These are phyloP conservation scores for Magnaporthiopsis poae DNA, from an alignment of 2,329 filamentous ascomycete genomes.

Conservation along the genomic window DNA sequence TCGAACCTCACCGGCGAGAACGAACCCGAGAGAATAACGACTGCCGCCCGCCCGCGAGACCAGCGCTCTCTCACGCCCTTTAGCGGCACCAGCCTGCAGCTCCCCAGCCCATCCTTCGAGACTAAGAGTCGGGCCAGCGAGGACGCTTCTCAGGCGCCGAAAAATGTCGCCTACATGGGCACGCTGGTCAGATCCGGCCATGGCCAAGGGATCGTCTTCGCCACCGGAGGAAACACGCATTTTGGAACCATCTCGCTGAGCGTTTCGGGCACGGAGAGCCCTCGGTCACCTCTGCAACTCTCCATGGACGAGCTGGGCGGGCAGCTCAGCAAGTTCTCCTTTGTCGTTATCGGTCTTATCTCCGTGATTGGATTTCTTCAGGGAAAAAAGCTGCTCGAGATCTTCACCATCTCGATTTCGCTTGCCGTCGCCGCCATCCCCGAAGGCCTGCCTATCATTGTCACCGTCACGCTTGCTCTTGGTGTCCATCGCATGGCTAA, in stretches of 20 bases:
- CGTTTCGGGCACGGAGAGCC: conserved; percentile 88
- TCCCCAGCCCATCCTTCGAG: conserved; percentile 32
- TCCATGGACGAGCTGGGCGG: conserved; percentile 97
- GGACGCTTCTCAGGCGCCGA: conserved; percentile 61
- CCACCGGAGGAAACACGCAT: conserved; percentile 84
- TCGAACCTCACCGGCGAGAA: conserved; percentile 97
- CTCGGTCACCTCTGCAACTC: conserved; percentile 81
- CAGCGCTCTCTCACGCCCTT: conserved; percentile 16
- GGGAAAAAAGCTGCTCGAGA: conserved; percentile 80
- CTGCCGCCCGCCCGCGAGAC: conserved; percentile 42
- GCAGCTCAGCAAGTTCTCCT: conserved; percentile 92
- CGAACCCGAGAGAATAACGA: conserved; percentile 73
- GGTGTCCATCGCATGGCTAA: conserved; percentile 95
- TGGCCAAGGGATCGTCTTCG: conserved; percentile 93
- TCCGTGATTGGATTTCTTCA: conserved; percentile 83
- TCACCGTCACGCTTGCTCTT: conserved; percentile 88
- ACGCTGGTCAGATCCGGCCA: conserved; percentile 90
- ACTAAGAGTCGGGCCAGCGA: conserved; percentile 50
- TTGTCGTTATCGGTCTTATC: conserved; percentile 86
- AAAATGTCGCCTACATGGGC: conserved; percentile 97
- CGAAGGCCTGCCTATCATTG: conserved; percentile 92
- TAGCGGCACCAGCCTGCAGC: conserved; percentile 21
- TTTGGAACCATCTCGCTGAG: conserved; percentile 95
- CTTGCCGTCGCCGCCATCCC: conserved; percentile 93
- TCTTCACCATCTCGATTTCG: conserved; percentile 96